phyloP scores from a whole-genome alignment of 441 rosid genomes.

The Hypseocharis bilobata region DNA sequence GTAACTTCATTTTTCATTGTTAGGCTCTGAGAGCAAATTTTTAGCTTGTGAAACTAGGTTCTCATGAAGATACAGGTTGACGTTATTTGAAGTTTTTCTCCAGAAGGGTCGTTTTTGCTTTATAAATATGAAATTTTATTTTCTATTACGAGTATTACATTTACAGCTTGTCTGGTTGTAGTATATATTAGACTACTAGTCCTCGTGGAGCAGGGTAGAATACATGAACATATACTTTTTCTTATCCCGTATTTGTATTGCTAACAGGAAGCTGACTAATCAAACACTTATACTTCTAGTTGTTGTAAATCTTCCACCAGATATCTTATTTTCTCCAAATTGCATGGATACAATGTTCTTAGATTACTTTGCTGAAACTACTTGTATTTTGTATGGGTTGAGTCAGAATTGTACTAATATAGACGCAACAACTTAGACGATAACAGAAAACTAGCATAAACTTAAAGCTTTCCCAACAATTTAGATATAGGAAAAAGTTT shows the following conservation, averaged over 20 bases:
- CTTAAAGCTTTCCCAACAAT: no score
- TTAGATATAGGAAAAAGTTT: no score
- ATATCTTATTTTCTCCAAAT: not conserved
- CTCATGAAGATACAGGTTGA: not conserved
- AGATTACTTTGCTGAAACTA: conserved; percentile 3
- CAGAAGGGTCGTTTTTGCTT: no score
- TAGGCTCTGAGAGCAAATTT: not conserved
- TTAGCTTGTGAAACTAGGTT: not conserved
- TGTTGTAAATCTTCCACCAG: no score
- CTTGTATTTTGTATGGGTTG: not conserved
- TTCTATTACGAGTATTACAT: no score
- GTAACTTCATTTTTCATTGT: no score
- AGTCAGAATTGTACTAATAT: conserved; percentile 2
- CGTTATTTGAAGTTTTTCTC: not conserved
- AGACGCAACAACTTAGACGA: conserved; percentile 8
- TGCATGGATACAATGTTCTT: not conserved
- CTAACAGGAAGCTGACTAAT: not conserved
- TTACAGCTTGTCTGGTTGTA: no score
- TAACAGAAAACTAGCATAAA: not conserved
- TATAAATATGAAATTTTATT: no score
- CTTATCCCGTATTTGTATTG: no score
- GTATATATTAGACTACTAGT: no score
- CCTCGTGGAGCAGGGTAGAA: not conserved
- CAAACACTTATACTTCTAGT: not conserved
- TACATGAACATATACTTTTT: not conserved